Base-by-base conservation (phyloP, 2,329 filamentous ascomycete species). In the Cercospora beticola region DNA sequence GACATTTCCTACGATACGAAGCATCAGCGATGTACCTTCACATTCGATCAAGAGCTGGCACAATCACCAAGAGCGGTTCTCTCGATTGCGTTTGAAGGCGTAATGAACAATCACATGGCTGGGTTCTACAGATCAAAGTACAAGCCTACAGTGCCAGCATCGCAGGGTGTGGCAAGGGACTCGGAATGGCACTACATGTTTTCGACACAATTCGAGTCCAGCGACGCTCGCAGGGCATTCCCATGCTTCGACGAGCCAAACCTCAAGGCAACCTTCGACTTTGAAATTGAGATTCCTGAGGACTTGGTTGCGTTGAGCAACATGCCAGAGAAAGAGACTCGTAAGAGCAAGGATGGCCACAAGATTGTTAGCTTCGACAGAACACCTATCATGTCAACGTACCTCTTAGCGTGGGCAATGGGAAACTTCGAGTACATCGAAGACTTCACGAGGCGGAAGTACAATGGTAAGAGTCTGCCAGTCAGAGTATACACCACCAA, bases 181-280 rank as follows among this genome's bases (percentile, higher is more conserved):
- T 85, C 83, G 59, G 86, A 89, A 65, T 84, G 86, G 74, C 83
- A 89, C 78, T 88, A 81, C 87, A 76, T 84, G 87, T 88, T 97
- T 81, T 97, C 92, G 83, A 99, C 95, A 60, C 95, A 99, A 79
- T 99, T 99, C 78, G 95, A 99, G 84, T 91, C 94, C 57, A 97
- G 93, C 77, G 95, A 99, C 82, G 95, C 95, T 70, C 90, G 95
- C 72, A 87, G 94, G 73, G 94, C 95, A 8, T 97, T 99, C 82
- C 95, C 95, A 59, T 99, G 95, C 83, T 98, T 98, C 77, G 95
- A 99, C 78, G 95, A 99, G 83, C 95, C 95, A 52, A 97, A 97
- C 77, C 86, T 98, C 72, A 99, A 99, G 83, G 93, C 95, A 10
- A 94, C 93, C 2, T 98, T 97, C 77, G 94, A 97, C 80, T 92